Conservation (phyloP, 148 eudicot genomes). For the Rheum nobile region DNA sequence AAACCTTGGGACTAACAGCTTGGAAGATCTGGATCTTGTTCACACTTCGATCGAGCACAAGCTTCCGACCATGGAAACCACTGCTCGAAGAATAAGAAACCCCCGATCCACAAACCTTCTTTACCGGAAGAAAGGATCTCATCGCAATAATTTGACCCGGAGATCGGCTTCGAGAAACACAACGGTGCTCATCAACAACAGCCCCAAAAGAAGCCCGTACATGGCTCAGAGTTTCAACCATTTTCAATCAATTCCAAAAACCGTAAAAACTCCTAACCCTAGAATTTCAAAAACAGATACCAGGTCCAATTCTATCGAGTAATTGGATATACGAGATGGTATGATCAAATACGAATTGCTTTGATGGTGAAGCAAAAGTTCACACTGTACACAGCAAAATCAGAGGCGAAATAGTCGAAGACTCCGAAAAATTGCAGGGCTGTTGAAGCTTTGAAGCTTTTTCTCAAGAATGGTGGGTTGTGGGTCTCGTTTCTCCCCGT, state of each 20-base stretch:
- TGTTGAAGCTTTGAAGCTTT: not conserved
- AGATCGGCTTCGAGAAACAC: not conserved
- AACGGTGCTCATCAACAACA: not conserved
- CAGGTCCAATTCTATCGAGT: not conserved
- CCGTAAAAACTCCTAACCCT: not conserved
- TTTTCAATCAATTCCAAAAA: not conserved
- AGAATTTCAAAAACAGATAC: not conserved
- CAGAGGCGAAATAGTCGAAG: not conserved
- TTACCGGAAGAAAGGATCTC: constrained; percentile 10
- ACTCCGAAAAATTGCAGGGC: not conserved
- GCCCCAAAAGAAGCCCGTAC: not conserved
- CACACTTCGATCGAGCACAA: constrained; percentile 8
- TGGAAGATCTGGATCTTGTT: constrained; percentile 10
- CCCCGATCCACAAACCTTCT: constrained; percentile 15
- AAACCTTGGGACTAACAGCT: constrained; percentile 29
- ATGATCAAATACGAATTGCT: not conserved
- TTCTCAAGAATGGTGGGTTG: not conserved
- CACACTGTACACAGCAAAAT: not conserved
- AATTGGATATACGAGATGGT: not conserved
- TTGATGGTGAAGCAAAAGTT: not conserved
- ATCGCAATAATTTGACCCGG: not conserved
- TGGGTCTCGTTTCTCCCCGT: not conserved
- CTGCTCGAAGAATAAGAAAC: constrained; percentile 17
- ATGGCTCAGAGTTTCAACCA: constrained; percentile 4
- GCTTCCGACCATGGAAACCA: constrained; percentile 26